Base-by-base conservation (phyloP, 495 filamentous ascomycete species). In the Peziza echinospora region DNA sequence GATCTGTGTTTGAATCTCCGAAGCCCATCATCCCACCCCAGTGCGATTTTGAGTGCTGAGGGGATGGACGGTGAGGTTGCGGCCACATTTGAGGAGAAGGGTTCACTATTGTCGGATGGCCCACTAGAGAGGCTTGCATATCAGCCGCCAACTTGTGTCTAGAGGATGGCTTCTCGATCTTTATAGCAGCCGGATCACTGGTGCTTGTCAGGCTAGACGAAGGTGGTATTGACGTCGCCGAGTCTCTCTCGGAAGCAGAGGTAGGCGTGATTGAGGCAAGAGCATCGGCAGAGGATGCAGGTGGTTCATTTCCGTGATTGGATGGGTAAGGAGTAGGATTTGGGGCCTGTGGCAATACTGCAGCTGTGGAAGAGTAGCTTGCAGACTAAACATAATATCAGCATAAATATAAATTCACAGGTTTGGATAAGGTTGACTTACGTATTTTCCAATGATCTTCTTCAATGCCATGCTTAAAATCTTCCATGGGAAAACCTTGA, bases 391-490 rank as follows among this genome's bases (percentile, higher is more conserved):
- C n/a, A n/a, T n/a, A n/a, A n/a, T n/a, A n/a, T n/a, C n/a, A n/a
- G n/a, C n/a, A n/a, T n/a, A n/a, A n/a, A n/a, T n/a, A n/a, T n/a
- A n/a, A n/a, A n/a, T n/a, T n/a, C n/a, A n/a, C n/a, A n/a, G n/a
- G n/a, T n/a, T n/a, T n/a, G n/a, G n/a, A 21, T 7, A 17, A 43
- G 19, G 48, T 25, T 34, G n/a, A 73, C 80, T 69, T 63, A 82
- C 80, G 63, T 96, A 97, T 85, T 97, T 97, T 50, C 82, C 77
- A 60, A 96, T 91, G 57, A 96, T 93, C 66, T 97, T 97, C 69
- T 84, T 89, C 46, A 97, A 64, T 0, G 89, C 86, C 39, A 72
- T 70, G 10, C 67, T 69, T 10, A 97, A 65, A 43, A 82, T 80
- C 57, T 78, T 83, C 91, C 89, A 97, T 9, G 82, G 77, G 58